Base-by-base conservation (phyloP, 768 basidiomycete species). In the Mycena epipterygia region DNA sequence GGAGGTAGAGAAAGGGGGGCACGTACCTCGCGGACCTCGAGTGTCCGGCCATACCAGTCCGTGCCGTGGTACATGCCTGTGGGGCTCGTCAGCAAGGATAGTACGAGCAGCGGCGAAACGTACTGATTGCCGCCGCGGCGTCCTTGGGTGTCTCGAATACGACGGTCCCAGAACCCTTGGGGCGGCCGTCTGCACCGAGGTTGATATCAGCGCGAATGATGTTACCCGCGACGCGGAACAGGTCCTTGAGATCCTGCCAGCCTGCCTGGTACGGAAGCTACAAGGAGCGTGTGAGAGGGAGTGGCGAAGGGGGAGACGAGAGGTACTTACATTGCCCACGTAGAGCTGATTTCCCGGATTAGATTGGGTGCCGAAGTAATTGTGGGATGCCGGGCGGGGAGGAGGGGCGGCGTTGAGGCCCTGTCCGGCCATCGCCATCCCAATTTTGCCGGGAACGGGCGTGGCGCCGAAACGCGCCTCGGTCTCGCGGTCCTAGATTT, bases 221-320 rank as follows among this genome's bases (percentile, higher is more conserved):
- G 77, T 95, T 94, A 9, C 97, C 97, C 51, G 97, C 95, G 32
- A 95, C 90, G 64, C 97, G 91, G 91, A 99, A 98, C 32, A 99
- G 85, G 80, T 99, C 97, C 78, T 99, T 99, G 64, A 99, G 84
- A 79, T 99, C 97, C 79, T 99, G 97, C 97, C 97, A 99, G 33
- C 95, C 95, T n/a, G 96, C 96, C 83, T 97, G 95, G 78, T 95
- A 95, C 2, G 96, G 97, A 32, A 99, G 83, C 97, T 98, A 72
- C 7, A 63, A n/a, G 42, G 42, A 16, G 29, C 39, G 49, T 5
- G 73, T 56, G 48, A 58, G 68, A 49, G 21, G 49, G 46, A n/a
- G 46, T 30, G 51, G 5, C 11, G 19, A 48, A 3, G 19, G 16
- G 60, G 33, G 29, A 27, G 44, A 25, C 21, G 49, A n/a, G 21